Conservation (phyloP, 176 grass and related monocot genomes). For the Zoysia pacifica region DNA sequence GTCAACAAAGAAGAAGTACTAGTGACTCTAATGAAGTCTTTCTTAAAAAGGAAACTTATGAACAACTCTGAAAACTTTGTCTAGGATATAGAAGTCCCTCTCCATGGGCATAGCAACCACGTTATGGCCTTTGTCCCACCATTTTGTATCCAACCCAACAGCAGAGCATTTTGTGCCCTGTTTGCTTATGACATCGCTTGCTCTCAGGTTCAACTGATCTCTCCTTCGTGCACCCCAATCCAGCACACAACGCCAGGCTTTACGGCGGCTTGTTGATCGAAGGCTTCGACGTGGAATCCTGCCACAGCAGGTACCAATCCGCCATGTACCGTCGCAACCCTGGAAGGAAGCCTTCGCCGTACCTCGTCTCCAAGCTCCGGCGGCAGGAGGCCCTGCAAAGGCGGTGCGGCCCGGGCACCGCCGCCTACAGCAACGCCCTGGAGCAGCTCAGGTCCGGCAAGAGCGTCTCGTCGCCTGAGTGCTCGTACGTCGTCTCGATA, state of each 20-base stretch:
- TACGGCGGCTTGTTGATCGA: constrained; percentile 49
- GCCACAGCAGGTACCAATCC: constrained; percentile 62
- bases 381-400: constrained; percentile 54
- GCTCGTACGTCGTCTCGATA: constrained; percentile 59
- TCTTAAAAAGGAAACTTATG: neutral
- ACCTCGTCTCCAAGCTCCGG: constrained; percentile 58
- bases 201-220: neutral
- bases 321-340: constrained; percentile 46
- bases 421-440: constrained; percentile 42
- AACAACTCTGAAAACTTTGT: neutral
- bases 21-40: neutral
- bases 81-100: neutral
- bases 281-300: constrained; percentile 35
- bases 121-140: neutral
- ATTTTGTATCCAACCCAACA: neutral
- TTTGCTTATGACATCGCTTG: neutral
- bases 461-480: constrained; percentile 33
- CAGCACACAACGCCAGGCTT: constrained; percentile 31
- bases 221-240: neutral
- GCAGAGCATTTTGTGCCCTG: neutral
- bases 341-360: constrained; percentile 31
- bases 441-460: constrained; percentile 46
- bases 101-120: neutral
- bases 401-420: constrained; percentile 64
- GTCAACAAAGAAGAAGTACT: neutral